Percentiles rank a stretch among this genome's conserved stretches.
Evolutionary conservation across 192 early-diverging fungal genomes (phyloP).

Genomic region (Chytriomyces confervae): DNA sequence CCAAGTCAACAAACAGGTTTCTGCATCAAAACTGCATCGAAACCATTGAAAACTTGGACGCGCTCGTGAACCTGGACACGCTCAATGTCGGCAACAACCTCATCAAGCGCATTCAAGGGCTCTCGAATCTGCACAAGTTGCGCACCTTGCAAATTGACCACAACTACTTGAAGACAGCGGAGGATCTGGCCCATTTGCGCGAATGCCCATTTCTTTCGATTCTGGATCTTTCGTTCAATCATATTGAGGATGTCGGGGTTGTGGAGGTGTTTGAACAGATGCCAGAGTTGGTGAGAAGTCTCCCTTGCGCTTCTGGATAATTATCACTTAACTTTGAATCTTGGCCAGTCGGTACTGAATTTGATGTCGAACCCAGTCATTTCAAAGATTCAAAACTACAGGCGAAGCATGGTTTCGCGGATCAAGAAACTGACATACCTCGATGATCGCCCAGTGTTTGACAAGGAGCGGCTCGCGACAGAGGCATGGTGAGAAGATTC

Average conservation of each 20-base stretch:
- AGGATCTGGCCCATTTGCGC: constrained; percentile 48
- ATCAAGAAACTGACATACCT: constrained; percentile 57
- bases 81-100: constrained; percentile 64
- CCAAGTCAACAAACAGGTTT: constrained; percentile 49
- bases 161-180: constrained; percentile 55
- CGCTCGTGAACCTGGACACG: constrained; percentile 54
- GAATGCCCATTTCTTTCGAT: constrained; percentile 53
- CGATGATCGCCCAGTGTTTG: constrained; percentile 67
- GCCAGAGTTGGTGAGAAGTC: constrained; percentile 59
- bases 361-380: constrained; percentile 66
- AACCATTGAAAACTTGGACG: constrained; percentile 49
- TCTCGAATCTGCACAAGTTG: constrained; percentile 39
- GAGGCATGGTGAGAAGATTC: constrained; percentile 59
- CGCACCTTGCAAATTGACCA: constrained; percentile 59
- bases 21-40: constrained; percentile 67
- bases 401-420: constrained; percentile 52
- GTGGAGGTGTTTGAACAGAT: constrained; percentile 56
- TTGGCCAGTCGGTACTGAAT: constrained; percentile 61
- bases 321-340: not conserved
- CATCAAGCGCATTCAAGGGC: constrained; percentile 49
- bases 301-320: not conserved
- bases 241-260: constrained; percentile 60
- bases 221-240: constrained; percentile 60
- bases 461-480: constrained; percentile 58
- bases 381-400: constrained; percentile 60